Evolutionary conservation across 768 basidiomycete genomes (phyloP), one percentile per base, ranked within the genome.

Genomic region (Amanita rubescens): DNA sequence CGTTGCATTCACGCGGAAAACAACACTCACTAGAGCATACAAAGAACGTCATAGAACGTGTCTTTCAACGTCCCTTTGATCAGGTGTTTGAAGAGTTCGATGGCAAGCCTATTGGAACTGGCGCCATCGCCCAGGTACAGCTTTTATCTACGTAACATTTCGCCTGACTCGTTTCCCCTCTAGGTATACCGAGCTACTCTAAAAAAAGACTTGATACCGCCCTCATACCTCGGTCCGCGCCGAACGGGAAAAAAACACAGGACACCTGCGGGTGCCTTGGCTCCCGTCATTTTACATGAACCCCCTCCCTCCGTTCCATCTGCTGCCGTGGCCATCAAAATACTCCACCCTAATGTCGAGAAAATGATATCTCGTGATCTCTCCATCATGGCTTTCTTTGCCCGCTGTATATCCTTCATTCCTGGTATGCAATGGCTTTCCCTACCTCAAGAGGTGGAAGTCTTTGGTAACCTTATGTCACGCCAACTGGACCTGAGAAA

Each of bases 401-500:
- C 95, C 24, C 75, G 77, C 37, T 68, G 79, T 55, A 76, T 98
- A 55, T 80, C 90, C 49, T 48, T 86, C 25, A 67, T 98, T 51
- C 96, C 96, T 0, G 92, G 93, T 24, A 93, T 96, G 85, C 79
- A 92, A 59, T 99, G 96, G 96, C 69, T 99, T 45, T 96, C 93
- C 6, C 77, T 99, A 15, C 90, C 94, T 0, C 91, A 99, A 62
- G 96, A 99, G 67, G 95, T 98, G 6, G 72, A 81, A 20, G 91
- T 95, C 3, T 99, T 99, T 66, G 96, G 96, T 6, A 70, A 76
- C 30, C 95, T 99, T 93, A 99, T 99, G 96, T 79, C 82, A 63
- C 87, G 84, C 60, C 96, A 99, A 67, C 78, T 98, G 19, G 93
- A 98, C 68, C 72, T 99, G 44, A 77, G 92, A 33, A 80, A 87